Percentiles rank a stretch among this genome's conserved stretches.
phyloP scores from a whole-genome alignment of 495 filamentous ascomycete genomes.

The Tuber aestivum region DNA sequence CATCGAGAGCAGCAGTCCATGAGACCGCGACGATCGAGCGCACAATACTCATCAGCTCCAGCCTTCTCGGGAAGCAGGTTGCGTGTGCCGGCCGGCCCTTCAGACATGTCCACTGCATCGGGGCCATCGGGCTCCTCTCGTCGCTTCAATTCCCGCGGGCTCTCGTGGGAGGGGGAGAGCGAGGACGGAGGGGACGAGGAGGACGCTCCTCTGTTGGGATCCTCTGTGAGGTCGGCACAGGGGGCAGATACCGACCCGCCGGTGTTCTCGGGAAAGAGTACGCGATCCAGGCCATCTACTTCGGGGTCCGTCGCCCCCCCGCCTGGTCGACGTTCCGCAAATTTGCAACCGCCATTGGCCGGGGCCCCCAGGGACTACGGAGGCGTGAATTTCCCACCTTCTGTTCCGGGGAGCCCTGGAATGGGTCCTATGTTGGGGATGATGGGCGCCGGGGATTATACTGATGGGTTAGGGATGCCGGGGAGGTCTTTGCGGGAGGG shows the following conservation, averaged over 20 bases:
- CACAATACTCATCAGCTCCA: conserved; percentile 23
- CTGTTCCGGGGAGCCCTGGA: conserved; percentile 71
- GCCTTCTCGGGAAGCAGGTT: conserved; percentile 24
- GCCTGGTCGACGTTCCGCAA: not conserved
- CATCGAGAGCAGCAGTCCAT: conserved; percentile 71
- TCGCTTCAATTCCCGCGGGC: conserved; percentile 17
- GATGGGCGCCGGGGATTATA: conserved; percentile 12
- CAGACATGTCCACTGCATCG: conserved; percentile 12
- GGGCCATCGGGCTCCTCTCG: conserved; percentile 26
- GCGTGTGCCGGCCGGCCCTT: conserved; percentile 10
- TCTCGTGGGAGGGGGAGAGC: conserved; percentile 26
- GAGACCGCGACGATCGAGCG: conserved; percentile 56
- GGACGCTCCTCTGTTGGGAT: conserved; percentile 54
- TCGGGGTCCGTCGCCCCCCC: conserved; percentile 10
- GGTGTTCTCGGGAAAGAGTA: conserved; percentile 26
- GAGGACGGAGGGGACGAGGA: conserved; percentile 50
- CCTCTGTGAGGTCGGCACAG: conserved; percentile 34
- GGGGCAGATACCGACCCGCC: conserved; percentile 12
- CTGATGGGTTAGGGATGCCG: conserved; percentile 53
- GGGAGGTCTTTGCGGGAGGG: conserved; percentile 47
- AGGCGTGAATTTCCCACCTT: conserved; percentile 87
- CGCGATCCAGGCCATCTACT: conserved; percentile 30
- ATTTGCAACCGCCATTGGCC: conserved; percentile 2
- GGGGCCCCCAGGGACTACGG: conserved; percentile 29
- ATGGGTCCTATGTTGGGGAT: conserved; percentile 44